Evolutionary conservation across 2,329 filamentous ascomycete genomes (phyloP).

Genomic region (Myrmaecium sp.): DNA sequence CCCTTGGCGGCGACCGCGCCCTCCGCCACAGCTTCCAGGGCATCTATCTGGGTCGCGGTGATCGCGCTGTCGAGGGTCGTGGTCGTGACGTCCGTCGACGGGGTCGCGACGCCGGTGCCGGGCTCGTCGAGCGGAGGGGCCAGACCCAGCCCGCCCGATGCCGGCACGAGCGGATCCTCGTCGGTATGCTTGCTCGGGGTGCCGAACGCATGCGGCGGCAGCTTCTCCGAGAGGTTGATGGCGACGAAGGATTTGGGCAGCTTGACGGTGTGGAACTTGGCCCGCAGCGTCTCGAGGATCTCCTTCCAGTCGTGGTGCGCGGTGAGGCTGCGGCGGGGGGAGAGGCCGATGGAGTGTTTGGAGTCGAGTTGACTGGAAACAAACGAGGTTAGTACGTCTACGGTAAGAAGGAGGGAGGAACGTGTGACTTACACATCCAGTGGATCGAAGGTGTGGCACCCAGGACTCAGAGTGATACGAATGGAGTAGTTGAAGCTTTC

Average conservation of each 20-base stretch:
- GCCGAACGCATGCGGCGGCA: slow-evolving; percentile 27
- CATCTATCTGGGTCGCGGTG: too few species aligned
- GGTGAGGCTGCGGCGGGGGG: slow-evolving; percentile 76
- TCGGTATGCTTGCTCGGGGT: neutral
- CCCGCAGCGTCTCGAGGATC: slow-evolving; percentile 86
- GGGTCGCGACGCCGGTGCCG: too few species aligned
- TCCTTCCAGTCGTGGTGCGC: slow-evolving; percentile 90
- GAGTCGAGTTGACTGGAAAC: slow-evolving; percentile 60
- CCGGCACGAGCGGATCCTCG: too few species aligned
- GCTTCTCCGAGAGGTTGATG: slow-evolving; percentile 32
- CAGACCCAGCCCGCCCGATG: too few species aligned
- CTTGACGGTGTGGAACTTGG: slow-evolving; percentile 71
- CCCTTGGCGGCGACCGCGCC: too few species aligned
- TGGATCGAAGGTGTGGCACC: slow-evolving; percentile 91
- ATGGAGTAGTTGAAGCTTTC: slow-evolving; percentile 87
- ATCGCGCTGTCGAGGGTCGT: too few species aligned
- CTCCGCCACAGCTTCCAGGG: too few species aligned
- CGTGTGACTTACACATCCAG: slow-evolving; percentile 54
- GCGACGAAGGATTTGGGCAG: slow-evolving; percentile 34
- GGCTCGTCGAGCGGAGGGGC: too few species aligned
- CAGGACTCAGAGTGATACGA: slow-evolving; percentile 85
- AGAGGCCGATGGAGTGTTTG: slow-evolving; percentile 89
- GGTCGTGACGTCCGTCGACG: too few species aligned
- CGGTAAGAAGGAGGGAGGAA: slow-evolving; percentile 5
- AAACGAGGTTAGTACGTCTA: neutral